Percentiles rank a stretch among this genome's conserved stretches.
Evolutionary conservation across 2,329 filamentous ascomycete species (phyloP).

Genomic region (Penicillium verrucosum): DNA sequence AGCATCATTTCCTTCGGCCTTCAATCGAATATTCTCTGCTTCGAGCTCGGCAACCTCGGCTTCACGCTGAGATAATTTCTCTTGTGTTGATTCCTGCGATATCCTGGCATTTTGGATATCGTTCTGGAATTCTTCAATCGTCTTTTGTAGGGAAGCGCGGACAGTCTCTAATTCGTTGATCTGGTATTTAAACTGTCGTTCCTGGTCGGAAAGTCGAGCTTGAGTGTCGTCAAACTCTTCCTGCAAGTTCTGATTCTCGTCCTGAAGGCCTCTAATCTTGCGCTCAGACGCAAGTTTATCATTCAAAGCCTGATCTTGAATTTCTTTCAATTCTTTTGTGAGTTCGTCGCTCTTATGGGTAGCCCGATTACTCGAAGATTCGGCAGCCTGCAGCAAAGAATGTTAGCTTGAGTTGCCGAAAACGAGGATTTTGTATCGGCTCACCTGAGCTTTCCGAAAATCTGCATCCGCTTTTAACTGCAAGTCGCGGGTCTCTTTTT

Average conservation of each 20-base stretch:
- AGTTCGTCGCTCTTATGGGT: conserved; percentile 55
- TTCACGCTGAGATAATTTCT: conserved; percentile 67
- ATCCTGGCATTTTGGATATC: conserved; percentile 55
- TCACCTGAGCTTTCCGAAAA: conserved; percentile 63
- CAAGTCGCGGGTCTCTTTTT: conserved; percentile 77
- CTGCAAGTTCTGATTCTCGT: conserved; percentile 68
- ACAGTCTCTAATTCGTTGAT: conserved; percentile 60
- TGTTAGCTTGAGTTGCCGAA: neutral
- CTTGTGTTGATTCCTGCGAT: conserved; percentile 61
- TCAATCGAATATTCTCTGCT: conserved; percentile 76
- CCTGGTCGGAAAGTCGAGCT: conserved; percentile 66
- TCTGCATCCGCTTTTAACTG: conserved; percentile 81
- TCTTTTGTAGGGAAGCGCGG: conserved; percentile 56
- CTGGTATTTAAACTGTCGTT: conserved; percentile 62
- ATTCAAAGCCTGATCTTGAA: conserved; percentile 53
- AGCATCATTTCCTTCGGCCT: conserved; percentile 79
- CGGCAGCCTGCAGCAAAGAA: conserved; percentile 43
- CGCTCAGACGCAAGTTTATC: conserved; percentile 56
- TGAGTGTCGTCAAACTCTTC: conserved; percentile 83
- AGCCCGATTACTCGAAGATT: conserved; percentile 51
- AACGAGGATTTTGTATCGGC: neutral
- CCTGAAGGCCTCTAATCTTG: conserved; percentile 56
- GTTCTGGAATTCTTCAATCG: conserved; percentile 49
- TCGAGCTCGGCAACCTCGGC: conserved; percentile 70
- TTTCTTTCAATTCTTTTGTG: conserved; percentile 53